Evolutionary conservation across 345 rosid genomes (phyloP).

Genomic region (Lepidium aucheri): DNA sequence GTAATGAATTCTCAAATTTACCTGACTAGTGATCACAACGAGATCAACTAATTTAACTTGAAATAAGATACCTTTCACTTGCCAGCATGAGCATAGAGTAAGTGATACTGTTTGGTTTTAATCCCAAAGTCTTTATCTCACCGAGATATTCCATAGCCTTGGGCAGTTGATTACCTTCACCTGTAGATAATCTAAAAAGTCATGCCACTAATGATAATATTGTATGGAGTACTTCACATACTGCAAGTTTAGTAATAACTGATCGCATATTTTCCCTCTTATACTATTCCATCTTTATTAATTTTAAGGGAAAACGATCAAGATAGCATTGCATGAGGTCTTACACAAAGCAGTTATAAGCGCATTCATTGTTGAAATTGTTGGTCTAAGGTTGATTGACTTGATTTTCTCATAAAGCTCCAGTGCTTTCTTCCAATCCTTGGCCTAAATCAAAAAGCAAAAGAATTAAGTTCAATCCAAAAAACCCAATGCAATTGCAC

Average conservation of each 20-base stretch:
- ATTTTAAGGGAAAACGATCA: neutral
- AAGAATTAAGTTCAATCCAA: neutral
- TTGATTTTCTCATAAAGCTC: constrained; percentile 68
- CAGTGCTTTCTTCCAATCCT: constrained; percentile 82
- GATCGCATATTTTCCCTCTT: neutral
- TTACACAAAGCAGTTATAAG: constrained; percentile 84
- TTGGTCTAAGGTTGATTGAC: constrained; percentile 54
- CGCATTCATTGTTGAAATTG: constrained; percentile 81
- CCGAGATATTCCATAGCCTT: constrained; percentile 69
- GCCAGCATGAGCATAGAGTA: constrained; percentile 80
- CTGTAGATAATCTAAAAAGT: constrained; percentile 34
- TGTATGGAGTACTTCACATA: neutral
- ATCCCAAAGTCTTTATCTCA: constrained; percentile 56
- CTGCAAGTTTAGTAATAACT: constrained; percentile 6
- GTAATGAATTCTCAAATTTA: neutral
- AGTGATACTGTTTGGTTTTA: constrained; percentile 65
- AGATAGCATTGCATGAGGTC: constrained; percentile 20
- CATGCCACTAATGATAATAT: constrained; percentile 1
- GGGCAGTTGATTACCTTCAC: constrained; percentile 78
- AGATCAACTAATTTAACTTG: constrained; percentile 1
- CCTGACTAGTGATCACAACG: constrained; percentile 6
- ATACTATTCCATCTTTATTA: neutral
- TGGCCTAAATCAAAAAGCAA: constrained; percentile 41
- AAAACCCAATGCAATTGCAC: neutral
- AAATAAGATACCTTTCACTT: constrained; percentile 57